Conservation (phyloP, 2,329 filamentous ascomycete genomes). For the Colletotrichum chrysophilum region DNA sequence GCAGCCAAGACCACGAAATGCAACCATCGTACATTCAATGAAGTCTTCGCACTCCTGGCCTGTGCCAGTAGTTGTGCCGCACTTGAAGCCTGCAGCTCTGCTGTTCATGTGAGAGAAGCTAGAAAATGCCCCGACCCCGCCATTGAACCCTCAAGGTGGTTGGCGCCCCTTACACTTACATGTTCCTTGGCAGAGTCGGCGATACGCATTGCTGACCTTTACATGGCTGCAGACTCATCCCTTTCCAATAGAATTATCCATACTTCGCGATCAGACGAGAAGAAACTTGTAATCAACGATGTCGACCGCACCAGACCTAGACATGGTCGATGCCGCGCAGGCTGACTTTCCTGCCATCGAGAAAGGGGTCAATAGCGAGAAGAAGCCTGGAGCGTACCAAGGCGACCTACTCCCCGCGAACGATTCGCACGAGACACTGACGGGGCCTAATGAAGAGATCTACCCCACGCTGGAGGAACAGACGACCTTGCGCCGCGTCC, state of each 20-base stretch:
- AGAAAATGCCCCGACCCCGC: background rate
- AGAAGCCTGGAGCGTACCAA: background rate
- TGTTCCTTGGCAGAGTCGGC: background rate
- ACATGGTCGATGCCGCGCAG: constrained; percentile 12
- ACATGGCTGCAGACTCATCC: background rate
- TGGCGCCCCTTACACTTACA: background rate
- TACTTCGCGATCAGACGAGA: background rate
- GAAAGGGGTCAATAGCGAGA: background rate
- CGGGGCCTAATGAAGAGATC: constrained; percentile 31
- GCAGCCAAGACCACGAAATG: background rate
- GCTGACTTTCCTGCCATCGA: constrained; percentile 10
- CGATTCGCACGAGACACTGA: background rate
- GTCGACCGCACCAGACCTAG: constrained; percentile 13
- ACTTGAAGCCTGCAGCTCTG: background rate
- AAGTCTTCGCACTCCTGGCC: background rate
- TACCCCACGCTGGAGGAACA: constrained; percentile 61
- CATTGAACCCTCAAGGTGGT: background rate
- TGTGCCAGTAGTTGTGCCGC: background rate
- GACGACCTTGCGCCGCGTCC: constrained; percentile 55
- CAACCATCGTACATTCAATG: background rate
- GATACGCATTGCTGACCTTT: background rate
- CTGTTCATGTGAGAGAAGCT: background rate
- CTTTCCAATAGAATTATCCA: background rate
- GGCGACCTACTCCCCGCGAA: background rate
- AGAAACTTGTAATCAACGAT: background rate